Evolutionary conservation across 1,139 yeast genomes (phyloP).

Genomic region (Waltiozyma sp.): DNA sequence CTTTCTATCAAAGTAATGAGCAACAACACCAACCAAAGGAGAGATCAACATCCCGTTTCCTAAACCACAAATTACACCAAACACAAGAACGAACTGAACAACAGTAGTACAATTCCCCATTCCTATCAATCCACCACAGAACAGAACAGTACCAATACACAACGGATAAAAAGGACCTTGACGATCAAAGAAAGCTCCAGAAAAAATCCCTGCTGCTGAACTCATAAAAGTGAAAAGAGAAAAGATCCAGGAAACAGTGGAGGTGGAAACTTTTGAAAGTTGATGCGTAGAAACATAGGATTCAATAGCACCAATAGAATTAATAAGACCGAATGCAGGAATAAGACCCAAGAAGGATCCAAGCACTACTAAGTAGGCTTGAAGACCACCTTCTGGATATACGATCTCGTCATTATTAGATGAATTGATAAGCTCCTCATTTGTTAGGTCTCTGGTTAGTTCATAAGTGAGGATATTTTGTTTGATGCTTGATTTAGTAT

Average conservation of each 20-base stretch:
- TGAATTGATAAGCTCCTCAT: too few relatives aligned
- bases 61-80: constrained; percentile 43
- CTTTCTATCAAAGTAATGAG: constrained; percentile 49
- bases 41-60: constrained; percentile 49
- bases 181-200: constrained; percentile 52
- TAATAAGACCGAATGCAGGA: constrained; percentile 55
- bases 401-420: constrained; percentile 1
- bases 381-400: constrained; percentile 51
- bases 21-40: constrained; percentile 46
- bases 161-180: constrained; percentile 43
- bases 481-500: too few relatives aligned
- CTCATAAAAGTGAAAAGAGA: constrained; percentile 46
- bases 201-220: constrained; percentile 44
- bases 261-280: constrained; percentile 30
- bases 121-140: constrained; percentile 41
- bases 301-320: constrained; percentile 61
- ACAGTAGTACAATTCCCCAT: constrained; percentile 42
- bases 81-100: constrained; percentile 48
- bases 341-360: constrained; percentile 58
- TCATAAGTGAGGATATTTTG: too few relatives aligned
- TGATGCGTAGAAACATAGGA: constrained; percentile 48
- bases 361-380: constrained; percentile 47
- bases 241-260: constrained; percentile 58
- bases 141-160: constrained; percentile 21
- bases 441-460: too few relatives aligned